Base-by-base conservation (phyloP, 176 grass and related monocot genomes). In the Bonia amplexicaulis region DNA sequence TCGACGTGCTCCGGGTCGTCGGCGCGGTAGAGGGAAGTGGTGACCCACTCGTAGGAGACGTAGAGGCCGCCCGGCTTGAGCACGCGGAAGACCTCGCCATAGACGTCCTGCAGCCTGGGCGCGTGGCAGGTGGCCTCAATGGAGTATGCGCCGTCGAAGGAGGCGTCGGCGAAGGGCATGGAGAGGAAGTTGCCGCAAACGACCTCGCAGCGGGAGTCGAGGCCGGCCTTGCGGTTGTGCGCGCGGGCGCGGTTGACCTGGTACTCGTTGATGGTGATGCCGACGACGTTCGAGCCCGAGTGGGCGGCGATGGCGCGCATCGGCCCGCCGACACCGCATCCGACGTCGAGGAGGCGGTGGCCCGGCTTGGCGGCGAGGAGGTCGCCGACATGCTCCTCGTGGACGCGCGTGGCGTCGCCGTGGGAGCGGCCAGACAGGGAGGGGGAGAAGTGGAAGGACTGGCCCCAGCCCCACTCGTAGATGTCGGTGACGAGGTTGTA, bases 71-170 rank as follows among this genome's bases (percentile, higher is more conserved):
- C 96, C 0, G 96, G 96, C 78, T 92, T 93, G 85, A 98, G 91
- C 61, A 98, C 93, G 77, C 96, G 96, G 80, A 72, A 89, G 15
- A 96, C 90, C 91, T 98, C 96, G 25, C 76, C 85, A 74, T 99
- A 99, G 25, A 99, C 97, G 41, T 99, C 97, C 91, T 99, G 88
- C 61, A 99, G 97, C 68, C 6, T 59, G 8, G 97, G 97, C 51
- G 97, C 97, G 80, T 99, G 97, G 88, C 97, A 99, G 88, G 97
- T 99, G 73, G 97, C 97, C 93, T 99, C 93, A 83, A 99, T 96
- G 71, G 97, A 94, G 91, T 99, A 99, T 9, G 93, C 93, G 41
- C 88, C 91, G 73, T 99, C 97, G 88, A 99, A 99, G 89, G 93
- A 92, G 5, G 81, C 80, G 45, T 89, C 79, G 22, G 87, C 46